These are phyloP conservation scores for Mycena sanguinolenta DNA, from an alignment of 768 basidiomycete genomes.

Conservation along the genomic window DNA sequence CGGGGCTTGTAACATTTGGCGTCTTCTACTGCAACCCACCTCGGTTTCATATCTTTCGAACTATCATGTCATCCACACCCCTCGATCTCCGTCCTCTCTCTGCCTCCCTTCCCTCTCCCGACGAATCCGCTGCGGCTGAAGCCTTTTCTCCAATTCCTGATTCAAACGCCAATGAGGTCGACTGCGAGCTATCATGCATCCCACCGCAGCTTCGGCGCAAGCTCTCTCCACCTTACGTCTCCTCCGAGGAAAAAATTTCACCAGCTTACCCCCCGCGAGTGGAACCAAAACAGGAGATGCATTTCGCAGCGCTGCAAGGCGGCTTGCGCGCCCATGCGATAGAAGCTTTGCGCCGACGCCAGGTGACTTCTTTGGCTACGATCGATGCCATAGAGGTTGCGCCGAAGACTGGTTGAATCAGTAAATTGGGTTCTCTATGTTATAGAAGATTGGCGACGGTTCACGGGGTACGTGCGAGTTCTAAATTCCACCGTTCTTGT, in stretches of 20 bases:
- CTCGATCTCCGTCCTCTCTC: background rate
- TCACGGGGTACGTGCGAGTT: too few relatives aligned
- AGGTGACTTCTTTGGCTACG: background rate
- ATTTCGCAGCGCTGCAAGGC: background rate
- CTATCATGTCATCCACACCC: background rate
- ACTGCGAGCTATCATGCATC: background rate
- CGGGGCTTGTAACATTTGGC: too few relatives aligned
- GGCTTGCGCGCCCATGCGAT: slow-evolving; percentile 10
- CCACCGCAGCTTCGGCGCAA: slow-evolving; percentile 3
- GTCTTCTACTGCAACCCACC: too few relatives aligned
- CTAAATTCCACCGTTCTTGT: too few relatives aligned
- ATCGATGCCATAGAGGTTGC: background rate
- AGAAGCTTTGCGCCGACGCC: background rate
- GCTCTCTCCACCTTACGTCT: background rate
- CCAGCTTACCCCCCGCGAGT: background rate
- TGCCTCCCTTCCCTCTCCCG: background rate
- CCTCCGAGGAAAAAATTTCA: too few relatives aligned
- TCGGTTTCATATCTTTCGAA: too few relatives aligned
- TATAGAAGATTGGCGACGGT: background rate
- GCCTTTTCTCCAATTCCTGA: background rate
- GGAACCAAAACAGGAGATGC: background rate
- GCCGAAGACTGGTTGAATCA: background rate
- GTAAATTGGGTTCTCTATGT: background rate
- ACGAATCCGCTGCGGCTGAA: background rate
- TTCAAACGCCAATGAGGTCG: background rate